Evolutionary conservation across 225 moss, liverwort and hornwort species (phyloP).

Genomic region (Marchantia polymorpha): DNA sequence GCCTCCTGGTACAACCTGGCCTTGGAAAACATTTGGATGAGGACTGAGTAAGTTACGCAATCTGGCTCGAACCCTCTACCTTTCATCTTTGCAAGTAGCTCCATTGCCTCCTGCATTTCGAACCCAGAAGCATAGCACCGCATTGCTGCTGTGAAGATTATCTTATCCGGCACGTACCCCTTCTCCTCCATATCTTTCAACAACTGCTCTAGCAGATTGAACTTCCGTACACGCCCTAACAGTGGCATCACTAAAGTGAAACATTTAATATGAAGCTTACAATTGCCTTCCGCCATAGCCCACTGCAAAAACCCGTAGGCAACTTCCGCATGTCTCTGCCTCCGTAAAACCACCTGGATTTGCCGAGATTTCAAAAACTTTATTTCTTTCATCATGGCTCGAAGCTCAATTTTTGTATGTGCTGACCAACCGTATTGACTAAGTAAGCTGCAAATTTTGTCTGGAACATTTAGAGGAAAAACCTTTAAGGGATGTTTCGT

Average conservation of each 20-base stretch:
- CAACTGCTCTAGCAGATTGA: conserved; percentile 37
- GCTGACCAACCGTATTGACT: conserved; percentile 44
- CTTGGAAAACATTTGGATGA: conserved; percentile 49
- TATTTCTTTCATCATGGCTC: conserved; percentile 29
- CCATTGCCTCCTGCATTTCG: conserved; percentile 34
- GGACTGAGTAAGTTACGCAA: conserved; percentile 48
- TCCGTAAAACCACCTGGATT: conserved; percentile 28
- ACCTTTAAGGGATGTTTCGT: conserved; percentile 21
- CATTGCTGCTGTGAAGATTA: conserved; percentile 43
- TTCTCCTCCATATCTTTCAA: conserved; percentile 30
- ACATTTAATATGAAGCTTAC: conserved; percentile 34
- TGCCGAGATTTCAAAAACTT: conserved; percentile 35
- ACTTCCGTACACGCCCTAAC: conserved; percentile 36
- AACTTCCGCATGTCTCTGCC: conserved; percentile 40
- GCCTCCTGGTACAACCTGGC: conserved; percentile 41
- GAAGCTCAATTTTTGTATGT: conserved; percentile 43
- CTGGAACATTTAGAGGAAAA: conserved; percentile 13
- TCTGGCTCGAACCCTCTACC: conserved; percentile 37
- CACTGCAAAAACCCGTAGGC: conserved; percentile 42
- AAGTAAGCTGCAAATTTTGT: conserved; percentile 29
- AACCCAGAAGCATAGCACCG: conserved; percentile 41
- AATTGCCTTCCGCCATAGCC: conserved; percentile 39
- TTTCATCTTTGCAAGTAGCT: conserved; percentile 43
- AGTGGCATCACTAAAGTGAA: conserved; percentile 39
- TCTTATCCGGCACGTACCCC: conserved; percentile 35